Evolutionary conservation across 345 rosid genomes (phyloP).

Genomic region (Sisymbrium altissimum): DNA sequence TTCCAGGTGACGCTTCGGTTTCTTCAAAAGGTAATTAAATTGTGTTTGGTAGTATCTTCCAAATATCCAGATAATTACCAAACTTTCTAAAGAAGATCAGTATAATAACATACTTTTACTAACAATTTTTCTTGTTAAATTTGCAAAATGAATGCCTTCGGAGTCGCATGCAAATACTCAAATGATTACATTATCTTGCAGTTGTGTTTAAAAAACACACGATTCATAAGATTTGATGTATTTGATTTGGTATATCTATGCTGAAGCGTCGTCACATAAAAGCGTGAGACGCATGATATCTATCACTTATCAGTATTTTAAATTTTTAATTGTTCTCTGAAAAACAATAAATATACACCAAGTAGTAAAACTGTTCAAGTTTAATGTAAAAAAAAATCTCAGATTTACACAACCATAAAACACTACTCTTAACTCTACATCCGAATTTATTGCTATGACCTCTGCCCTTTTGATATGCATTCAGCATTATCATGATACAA

Average conservation of each 20-base stretch:
- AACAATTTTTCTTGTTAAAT: too few species aligned
- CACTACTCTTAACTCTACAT: too few species aligned
- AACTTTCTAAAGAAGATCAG: background rate
- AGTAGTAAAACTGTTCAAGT: background rate
- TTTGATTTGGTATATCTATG: background rate
- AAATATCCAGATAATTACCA: too few species aligned
- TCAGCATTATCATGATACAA: too few species aligned
- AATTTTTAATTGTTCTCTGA: background rate
- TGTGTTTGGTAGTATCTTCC: too few species aligned
- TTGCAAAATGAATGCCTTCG: background rate
- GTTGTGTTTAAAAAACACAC: background rate
- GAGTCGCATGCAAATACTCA: background rate
- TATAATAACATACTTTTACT: too few species aligned
- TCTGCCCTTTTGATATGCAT: too few species aligned
- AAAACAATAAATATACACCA: background rate
- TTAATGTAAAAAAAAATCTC: too few species aligned
- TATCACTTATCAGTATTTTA: background rate
- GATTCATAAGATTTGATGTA: background rate
- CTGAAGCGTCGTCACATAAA: background rate
- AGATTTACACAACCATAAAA: too few species aligned
- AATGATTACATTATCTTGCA: background rate
- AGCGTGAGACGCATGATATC: background rate
- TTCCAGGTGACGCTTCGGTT: background rate
- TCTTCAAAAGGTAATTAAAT: constrained; percentile 1
- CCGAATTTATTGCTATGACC: too few species aligned